A percentile compares a stretch with the other conserved stretches of the same genome.
Evolutionary conservation across 2,329 filamentous ascomycete species (phyloP).

Genomic region (Apiospora marii): DNA sequence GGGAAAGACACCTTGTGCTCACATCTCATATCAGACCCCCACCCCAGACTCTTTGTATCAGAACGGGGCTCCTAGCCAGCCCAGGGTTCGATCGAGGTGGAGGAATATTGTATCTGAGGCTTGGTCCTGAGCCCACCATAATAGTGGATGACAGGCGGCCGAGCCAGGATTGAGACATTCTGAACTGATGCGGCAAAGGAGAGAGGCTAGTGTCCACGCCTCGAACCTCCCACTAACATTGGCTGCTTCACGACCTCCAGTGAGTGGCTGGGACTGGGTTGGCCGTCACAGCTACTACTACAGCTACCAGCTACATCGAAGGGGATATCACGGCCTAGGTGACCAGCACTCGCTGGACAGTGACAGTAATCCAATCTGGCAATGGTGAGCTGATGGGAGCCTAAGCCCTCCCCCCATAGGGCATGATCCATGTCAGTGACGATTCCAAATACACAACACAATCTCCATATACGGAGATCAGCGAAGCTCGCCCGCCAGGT

Average conservation of each 20-base stretch:
- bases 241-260: conserved; percentile 5
- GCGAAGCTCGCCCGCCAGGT: background rate
- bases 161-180: conserved; percentile 23
- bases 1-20: conserved; percentile 20
- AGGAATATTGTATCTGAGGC: conserved; percentile 18
- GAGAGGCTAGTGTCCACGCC: conserved; percentile 21
- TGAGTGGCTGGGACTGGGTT: conserved; percentile 5
- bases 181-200: conserved; percentile 21
- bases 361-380: background rate
- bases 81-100: conserved; percentile 17
- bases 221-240: conserved; percentile 11
- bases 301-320: background rate
- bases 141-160: conserved; percentile 18
- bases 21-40: conserved; percentile 24
- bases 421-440: conserved; percentile 9
- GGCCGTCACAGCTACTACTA: background rate
- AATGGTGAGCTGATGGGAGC: conserved; percentile 1
- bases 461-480: conserved; percentile 9
- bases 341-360: background rate
- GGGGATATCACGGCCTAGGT: background rate
- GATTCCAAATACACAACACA: conserved; percentile 17
- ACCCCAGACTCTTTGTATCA: conserved; percentile 20
- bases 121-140: conserved; percentile 7
- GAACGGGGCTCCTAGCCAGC: conserved; percentile 3
- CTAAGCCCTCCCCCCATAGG: background rate